Conservation (phyloP, 805 yeast genomes). For the Saccharomyces eubayanus region DNA sequence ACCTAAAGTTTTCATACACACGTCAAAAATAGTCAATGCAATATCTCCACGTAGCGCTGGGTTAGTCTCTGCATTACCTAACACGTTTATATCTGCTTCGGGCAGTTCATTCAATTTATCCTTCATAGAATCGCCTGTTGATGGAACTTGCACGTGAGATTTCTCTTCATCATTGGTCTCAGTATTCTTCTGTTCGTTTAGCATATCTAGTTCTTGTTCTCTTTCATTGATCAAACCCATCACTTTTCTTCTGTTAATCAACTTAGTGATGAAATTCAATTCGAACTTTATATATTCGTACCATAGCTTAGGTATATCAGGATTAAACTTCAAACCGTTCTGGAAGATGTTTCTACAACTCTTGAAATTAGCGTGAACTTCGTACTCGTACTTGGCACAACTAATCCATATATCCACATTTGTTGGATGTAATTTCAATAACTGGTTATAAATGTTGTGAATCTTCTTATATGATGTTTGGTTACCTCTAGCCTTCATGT, state of each 20-base stretch:
- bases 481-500: conserved; percentile 43
- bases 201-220: conserved; percentile 50
- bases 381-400: conserved; percentile 91
- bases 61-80: conserved; percentile 78
- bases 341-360: conserved; percentile 84
- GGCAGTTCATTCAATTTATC: conserved; percentile 67
- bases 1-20: conserved; percentile 45
- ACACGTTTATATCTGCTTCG: conserved; percentile 75
- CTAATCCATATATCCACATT: conserved; percentile 86
- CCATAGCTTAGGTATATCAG: conserved; percentile 69
- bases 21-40: conserved; percentile 61
- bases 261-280: conserved; percentile 72
- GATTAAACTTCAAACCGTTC: conserved; percentile 74
- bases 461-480: conserved; percentile 62
- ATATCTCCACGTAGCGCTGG: conserved; percentile 72
- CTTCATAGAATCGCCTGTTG: conserved; percentile 47
- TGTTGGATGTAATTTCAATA: conserved; percentile 83
- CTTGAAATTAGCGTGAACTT: conserved; percentile 76
- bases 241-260: conserved; percentile 74
- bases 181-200: conserved; percentile 28
- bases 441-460: conserved; percentile 65
- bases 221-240: conserved; percentile 69
- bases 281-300: conserved; percentile 81
- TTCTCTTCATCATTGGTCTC: conserved; percentile 27
- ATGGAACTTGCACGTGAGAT: conserved; percentile 37